Percentiles rank a stretch among this genome's conserved stretches.
Conservation (phyloP, 306 rosid genomes). For the Citrullus amarus region DNA sequence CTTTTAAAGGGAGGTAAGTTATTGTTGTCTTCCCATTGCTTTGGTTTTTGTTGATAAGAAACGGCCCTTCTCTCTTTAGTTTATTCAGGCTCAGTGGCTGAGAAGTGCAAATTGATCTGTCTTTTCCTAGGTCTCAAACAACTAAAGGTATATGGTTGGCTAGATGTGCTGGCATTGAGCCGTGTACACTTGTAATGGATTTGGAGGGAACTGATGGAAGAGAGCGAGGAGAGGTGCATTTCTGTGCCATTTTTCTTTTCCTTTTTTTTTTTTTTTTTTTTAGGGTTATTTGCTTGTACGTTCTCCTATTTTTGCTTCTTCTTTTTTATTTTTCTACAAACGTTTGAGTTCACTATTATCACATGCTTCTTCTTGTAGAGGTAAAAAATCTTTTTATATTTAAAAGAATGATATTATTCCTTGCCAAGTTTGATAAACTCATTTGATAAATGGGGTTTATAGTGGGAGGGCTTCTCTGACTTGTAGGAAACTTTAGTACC, state of each 20-base stretch:
- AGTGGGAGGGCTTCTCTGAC: not conserved
- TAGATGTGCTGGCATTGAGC: slow-evolving; percentile 77
- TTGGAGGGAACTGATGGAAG: slow-evolving; percentile 99
- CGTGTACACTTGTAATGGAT: slow-evolving; percentile 94
- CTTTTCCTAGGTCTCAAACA: slow-evolving; percentile 74
- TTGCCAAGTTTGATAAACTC: not conserved
- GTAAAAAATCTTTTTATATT: not conserved
- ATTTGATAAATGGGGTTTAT: not conserved
- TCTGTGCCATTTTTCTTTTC: not conserved
- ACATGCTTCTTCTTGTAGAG: not conserved
- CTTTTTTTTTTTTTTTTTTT: too few species aligned
- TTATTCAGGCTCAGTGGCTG: not conserved
- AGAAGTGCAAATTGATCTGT: not conserved
- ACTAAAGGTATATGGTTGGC: slow-evolving; percentile 99
- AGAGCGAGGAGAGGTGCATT: slow-evolving; percentile 97
- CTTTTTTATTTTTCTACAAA: not conserved
- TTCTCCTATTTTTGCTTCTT: not conserved
- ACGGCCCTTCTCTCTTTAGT: slow-evolving; percentile 11
- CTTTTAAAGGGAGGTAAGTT: slow-evolving; percentile 86
- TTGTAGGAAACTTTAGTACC: not conserved
- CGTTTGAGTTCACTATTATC: not conserved
- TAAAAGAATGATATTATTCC: not conserved
- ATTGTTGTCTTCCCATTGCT: slow-evolving; percentile 7
- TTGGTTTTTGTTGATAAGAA: not conserved
- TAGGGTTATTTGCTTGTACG: not conserved